These are phyloP conservation scores for Trichocladium uniseriatum DNA, from an alignment of 495 filamentous ascomycete species.

Conservation along the genomic window DNA sequence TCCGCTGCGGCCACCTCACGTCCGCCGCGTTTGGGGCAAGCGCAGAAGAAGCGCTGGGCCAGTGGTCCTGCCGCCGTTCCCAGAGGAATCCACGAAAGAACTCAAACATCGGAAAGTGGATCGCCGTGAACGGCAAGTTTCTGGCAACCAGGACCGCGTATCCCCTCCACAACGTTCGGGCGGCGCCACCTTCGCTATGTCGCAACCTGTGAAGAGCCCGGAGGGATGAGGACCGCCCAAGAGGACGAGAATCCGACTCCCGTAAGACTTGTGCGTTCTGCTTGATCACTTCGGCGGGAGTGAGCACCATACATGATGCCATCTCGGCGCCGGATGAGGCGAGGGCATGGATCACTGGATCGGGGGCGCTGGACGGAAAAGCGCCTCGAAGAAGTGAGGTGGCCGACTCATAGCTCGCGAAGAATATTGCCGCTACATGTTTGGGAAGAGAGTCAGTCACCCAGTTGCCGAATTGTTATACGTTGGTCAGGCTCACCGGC, in stretches of 20 bases:
- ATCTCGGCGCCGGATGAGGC: constrained; percentile 69
- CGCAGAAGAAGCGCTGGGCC: constrained; percentile 12
- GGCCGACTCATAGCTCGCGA: constrained; percentile 74
- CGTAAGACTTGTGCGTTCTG: constrained; percentile 77
- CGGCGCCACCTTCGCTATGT: constrained; percentile 19
- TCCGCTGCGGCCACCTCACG: not conserved
- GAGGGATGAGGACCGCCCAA: constrained; percentile 31
- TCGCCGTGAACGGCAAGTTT: constrained; percentile 76
- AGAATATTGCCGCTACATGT: constrained; percentile 73
- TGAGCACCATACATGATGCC: constrained; percentile 75
- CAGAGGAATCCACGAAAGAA: constrained; percentile 40
- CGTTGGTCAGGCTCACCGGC: constrained; percentile 50
- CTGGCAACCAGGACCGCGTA: constrained; percentile 70
- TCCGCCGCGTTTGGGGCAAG: not conserved
- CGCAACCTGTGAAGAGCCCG: constrained; percentile 35
- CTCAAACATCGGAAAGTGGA: constrained; percentile 87
- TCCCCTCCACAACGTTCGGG: constrained; percentile 54
- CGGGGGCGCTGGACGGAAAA: constrained; percentile 40
- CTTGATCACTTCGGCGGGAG: constrained; percentile 85
- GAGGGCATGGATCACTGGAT: constrained; percentile 55
- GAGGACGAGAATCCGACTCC: constrained; percentile 4
- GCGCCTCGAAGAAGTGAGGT: constrained; percentile 45
- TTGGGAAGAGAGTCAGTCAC: not conserved
- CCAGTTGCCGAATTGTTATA: not conserved
- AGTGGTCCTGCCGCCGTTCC: constrained; percentile 15